These are phyloP conservation scores for Hansenula lynferdii DNA, from an alignment of 1,139 yeast genomes.

Conservation along the genomic window DNA sequence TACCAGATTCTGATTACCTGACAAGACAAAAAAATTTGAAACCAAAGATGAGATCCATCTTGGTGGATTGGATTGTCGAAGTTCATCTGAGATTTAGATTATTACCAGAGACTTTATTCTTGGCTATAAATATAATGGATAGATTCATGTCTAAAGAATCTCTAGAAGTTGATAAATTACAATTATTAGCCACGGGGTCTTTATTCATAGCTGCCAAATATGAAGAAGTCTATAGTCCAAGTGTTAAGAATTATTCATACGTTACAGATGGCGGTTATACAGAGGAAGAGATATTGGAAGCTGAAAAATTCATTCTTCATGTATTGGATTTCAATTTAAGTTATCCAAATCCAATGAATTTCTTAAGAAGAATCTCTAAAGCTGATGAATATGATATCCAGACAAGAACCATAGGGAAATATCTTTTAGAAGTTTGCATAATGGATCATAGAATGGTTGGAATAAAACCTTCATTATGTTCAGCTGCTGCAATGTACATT, in stretches of 20 bases:
- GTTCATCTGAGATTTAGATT: conserved; percentile 84
- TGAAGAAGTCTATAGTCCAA: conserved; percentile 93
- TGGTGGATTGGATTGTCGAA: conserved; percentile 93
- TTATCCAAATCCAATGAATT: conserved; percentile 93
- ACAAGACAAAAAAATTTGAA: conserved; percentile 61
- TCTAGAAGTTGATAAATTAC: conserved; percentile 78
- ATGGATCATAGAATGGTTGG: conserved; percentile 79
- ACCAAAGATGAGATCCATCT: conserved; percentile 82
- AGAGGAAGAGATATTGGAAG: conserved; percentile 79
- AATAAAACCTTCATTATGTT: conserved; percentile 72
- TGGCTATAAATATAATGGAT: conserved; percentile 87
- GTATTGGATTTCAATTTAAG: conserved; percentile 75
- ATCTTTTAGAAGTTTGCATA: conserved; percentile 74
- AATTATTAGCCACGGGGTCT: conserved; percentile 85
- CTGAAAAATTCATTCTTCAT: conserved; percentile 79
- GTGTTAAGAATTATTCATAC: conserved; percentile 82
- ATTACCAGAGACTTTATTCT: conserved; percentile 81
- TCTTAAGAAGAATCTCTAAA: conserved; percentile 84
- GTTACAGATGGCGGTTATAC: conserved; percentile 82
- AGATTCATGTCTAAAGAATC: conserved; percentile 76
- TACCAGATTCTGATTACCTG: conserved; percentile 72
- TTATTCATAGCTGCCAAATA: conserved; percentile 91
- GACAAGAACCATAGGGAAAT: conserved; percentile 86
- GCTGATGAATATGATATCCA: conserved; percentile 93
- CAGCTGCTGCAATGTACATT: conserved; percentile 89